Conservation (phyloP, 1,139 yeast species). For the Geotrichum phurueaensis region DNA sequence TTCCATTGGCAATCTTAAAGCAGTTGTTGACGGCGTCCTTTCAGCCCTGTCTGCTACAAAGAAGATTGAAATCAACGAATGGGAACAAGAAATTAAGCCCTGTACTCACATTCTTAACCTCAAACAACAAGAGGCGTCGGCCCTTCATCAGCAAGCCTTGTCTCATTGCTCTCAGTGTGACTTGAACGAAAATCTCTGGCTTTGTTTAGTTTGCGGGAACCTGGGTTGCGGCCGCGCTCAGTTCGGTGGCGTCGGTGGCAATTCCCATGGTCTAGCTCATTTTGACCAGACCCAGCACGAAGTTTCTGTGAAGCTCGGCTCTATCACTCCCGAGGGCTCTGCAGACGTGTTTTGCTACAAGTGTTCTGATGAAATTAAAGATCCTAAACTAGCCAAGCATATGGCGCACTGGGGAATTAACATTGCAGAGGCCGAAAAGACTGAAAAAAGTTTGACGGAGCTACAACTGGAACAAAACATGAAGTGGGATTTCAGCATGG, state of each 20-base stretch:
- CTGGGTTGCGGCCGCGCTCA: conserved; percentile 92
- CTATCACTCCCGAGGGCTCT: conserved; percentile 59
- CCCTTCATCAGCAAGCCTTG: conserved; percentile 28
- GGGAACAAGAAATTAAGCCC: conserved; percentile 83
- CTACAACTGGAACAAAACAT: conserved; percentile 86
- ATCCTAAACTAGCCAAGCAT: conserved; percentile 50
- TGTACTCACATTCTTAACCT: conserved; percentile 68
- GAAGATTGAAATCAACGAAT: conserved; percentile 71
- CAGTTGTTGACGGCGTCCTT: conserved; percentile 47
- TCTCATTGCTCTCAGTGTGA: conserved; percentile 61
- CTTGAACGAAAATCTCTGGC: conserved; percentile 75
- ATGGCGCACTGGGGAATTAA: conserved; percentile 66
- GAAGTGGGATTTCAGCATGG: conserved; percentile 87
- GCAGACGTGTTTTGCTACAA: conserved; percentile 81
- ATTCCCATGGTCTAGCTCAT: conserved; percentile 83
- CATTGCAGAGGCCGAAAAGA: conserved; percentile 49
- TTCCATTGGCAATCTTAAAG: conserved; percentile 19
- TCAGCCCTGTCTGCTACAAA: conserved; percentile 59
- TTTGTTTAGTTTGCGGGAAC: conserved; percentile 82
- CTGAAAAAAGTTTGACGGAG: conserved; percentile 84
- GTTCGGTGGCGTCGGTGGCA: conserved; percentile 87
- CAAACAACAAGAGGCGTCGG: conserved; percentile 34
- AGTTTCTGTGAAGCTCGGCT: conserved; percentile 85
- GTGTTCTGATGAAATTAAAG: conserved; percentile 84
- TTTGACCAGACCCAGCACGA: conserved; percentile 54